Evolutionary conservation across 2,329 filamentous ascomycete genomes (phyloP).

Genomic region (Beauveria sp.): DNA sequence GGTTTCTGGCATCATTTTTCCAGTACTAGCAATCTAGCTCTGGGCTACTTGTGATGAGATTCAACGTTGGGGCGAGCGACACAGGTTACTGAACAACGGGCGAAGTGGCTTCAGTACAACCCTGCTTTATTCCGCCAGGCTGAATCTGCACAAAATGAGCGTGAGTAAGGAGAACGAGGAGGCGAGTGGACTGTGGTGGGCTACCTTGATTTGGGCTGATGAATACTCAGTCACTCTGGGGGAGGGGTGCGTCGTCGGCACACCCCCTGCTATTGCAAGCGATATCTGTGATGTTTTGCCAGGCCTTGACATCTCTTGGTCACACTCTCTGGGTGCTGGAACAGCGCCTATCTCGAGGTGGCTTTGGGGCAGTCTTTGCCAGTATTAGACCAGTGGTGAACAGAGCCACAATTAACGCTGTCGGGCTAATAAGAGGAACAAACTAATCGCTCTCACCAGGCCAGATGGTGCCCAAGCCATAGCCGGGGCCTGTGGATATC

Average conservation of each 20-base stretch:
- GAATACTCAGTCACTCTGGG: not conserved
- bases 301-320: slow-evolving; percentile 4
- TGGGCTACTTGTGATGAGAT: not conserved
- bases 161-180: not conserved
- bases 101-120: slow-evolving; percentile 4
- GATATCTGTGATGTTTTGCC: slow-evolving; percentile 4
- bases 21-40: not conserved
- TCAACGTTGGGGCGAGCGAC: slow-evolving; percentile 3
- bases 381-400: not conserved
- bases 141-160: slow-evolving; percentile 7
- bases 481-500: slow-evolving; percentile 4
- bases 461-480: not conserved
- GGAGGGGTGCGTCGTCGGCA: slow-evolving; percentile 2
- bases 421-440: not conserved
- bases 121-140: slow-evolving; percentile 3
- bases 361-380: not conserved
- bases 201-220: slow-evolving; percentile 4
- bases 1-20: not conserved
- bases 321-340: slow-evolving; percentile 6
- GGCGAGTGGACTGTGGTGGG: not conserved
- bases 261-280: not conserved
- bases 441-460: slow-evolving; percentile 8
- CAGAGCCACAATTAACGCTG: slow-evolving; percentile 5
- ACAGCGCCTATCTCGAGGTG: slow-evolving; percentile 9
- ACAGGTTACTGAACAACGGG: not conserved